Base-by-base conservation (phyloP, 768 basidiomycete genomes). In the Suillus clintonianus region DNA sequence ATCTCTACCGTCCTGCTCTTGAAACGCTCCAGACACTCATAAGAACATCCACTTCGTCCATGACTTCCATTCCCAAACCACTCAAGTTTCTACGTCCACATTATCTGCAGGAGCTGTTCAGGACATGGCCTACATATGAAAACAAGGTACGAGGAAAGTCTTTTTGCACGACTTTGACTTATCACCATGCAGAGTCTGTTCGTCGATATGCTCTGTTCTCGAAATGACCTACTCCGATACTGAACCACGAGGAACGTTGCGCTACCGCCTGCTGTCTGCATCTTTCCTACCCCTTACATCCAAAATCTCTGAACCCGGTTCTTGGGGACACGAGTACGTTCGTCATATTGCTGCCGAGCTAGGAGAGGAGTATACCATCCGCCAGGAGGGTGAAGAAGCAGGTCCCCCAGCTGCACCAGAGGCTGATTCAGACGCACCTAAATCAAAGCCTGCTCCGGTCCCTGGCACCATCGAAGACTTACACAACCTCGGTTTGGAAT, bases 141-240 rank as follows among this genome's bases (percentile, higher is more conserved):
- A 85, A 92, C 81, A 91, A 91, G 84, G 89, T 92, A 70, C 54
- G 47, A 36, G 4, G 27, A 24, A 62, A 32, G n/a, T 5, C 30
- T 13, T 48, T 37, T 8, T 37, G 36, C 32, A 53, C 36, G 6
- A 27, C 48, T 9, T 6, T 36, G 41, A 50, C 63, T 67, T 9
- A 63, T 45, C 7, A 55, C 55, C 42, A 27, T 63, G 4, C 74
- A 97, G 95, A 90, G 91, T 68, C 85, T 97, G 48, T 96, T 99
- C 73, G 95, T 95, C 32, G 96, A 98, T 70, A 98, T 99, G 64
- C 85, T 98, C 97, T 43, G 97, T 98, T 8, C 89, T 99, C 51
- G 97, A 97, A 8, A 99, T 99, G 97, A 99, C 97, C 8, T 99
- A 99, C 75, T 98, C 96, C 10, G 97, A 99, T 78, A 96, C 94